Evolutionary conservation across 176 grass and related monocot species (phyloP), one percentile per base, ranked within the genome.

Genomic region (Hsuehochloa calcarea): DNA sequence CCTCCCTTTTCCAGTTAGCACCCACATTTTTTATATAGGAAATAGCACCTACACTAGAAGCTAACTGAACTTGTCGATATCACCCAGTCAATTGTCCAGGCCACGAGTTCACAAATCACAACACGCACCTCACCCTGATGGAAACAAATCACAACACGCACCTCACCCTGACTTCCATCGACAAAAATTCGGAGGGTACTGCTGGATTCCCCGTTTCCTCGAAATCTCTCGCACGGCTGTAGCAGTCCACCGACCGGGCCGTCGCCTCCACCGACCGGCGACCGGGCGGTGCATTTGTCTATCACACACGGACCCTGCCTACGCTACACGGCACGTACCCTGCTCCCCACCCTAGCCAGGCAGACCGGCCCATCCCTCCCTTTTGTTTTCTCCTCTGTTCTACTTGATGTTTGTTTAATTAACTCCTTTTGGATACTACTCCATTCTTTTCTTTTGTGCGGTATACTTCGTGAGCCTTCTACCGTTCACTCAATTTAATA

Each of bases 281-380:
- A 75, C 43, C 43, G 77, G 39, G 78, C 72, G 58, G 88, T 58
- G 79, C 79, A 52, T 90, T 82, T 82, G 83, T 86, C 66, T 40
- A 78, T 10, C n/a, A 9, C 84, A n/a, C 4, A 3, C n/a, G 61
- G 45, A 55, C n/a, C 56, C 64, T 71, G 20, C 56, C 73, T 68
- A 56, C 37, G 27, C 68, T 70, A 67, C 10, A 54, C 23, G 71
- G 51, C 49, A 63, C 1, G 41, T 44, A 10, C 43, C n/a, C 43
- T 37, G 51, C 77, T 38, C 34, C 82, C 47, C 37, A 10, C 39
- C 38, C 22, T 60, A 37, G 41, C 65, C 7, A n/a, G 59, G 68
- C 11, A 35, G 10, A 34, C 60, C 60, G 15, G 63, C 35, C 41
- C 55, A 62, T 63, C 23, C 23, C 12, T 0, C 56, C 81, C 6